Base-by-base conservation (phyloP, 2,329 filamentous ascomycete species). In the Amauroascus niger region DNA sequence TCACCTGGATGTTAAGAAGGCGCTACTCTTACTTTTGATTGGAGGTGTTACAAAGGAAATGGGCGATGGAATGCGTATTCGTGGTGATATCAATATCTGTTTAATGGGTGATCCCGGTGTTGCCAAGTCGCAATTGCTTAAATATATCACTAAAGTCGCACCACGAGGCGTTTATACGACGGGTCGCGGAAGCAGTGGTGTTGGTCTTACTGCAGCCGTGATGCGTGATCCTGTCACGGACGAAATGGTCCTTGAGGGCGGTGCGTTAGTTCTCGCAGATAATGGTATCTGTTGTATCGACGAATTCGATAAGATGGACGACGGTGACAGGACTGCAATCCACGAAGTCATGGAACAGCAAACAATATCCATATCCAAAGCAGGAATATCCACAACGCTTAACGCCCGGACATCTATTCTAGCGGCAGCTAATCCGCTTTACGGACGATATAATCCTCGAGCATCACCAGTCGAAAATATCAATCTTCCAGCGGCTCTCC, bases 51-150 rank as follows among this genome's bases (percentile, higher is more conserved):
- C 84, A 3, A 98, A 98, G 71, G 85, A 93, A 65, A 94, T 97
- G 80, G 89, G 89, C 50, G 93, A 98, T 65, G 93, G 93, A 57
- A 97, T 98, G 93, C 86, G 89, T 64, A 98, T 98, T 67, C 88
- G 93, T 78, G 93, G 93, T 64, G 93, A 98, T 66, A 95, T 98
- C 76, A 98, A 98, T 73, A 85, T 98, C 58, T 97, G 93, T 69
- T 75, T 98, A 65, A 98, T 98, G 93, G 93, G 93, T 78, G 93
- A 98, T 66, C 93, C 93, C 67, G 93, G 93, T 88, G 93, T 98
- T 67, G 93, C 93, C 74, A 98, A 98, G 75, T 98, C 93, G 35
- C 93, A 98, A 75, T 76, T 98, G 61, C 79, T 98, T 61, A 97
- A 96, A 73, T 98, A 98, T 70, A 97, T 98, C 67, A 88, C 89